These are phyloP conservation scores for Karstenula rhodostoma DNA, from an alignment of 2,329 filamentous ascomycete species.

Conservation along the genomic window DNA sequence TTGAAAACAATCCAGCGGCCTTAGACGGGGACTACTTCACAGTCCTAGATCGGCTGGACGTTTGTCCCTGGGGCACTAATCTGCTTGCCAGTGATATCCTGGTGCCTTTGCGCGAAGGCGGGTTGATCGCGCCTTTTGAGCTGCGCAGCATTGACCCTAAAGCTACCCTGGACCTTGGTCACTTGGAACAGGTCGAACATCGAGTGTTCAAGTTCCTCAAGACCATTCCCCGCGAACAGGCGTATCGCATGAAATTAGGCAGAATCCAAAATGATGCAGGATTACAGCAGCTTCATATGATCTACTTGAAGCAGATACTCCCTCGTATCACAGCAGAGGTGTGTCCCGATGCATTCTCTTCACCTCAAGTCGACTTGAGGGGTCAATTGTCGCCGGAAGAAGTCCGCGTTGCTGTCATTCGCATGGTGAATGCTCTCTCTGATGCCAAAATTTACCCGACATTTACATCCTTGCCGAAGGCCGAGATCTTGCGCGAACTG, in stretches of 20 bases:
- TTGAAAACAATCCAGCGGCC: constrained; percentile 23
- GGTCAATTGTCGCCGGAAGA: constrained; percentile 34
- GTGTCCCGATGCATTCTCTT: constrained; percentile 23
- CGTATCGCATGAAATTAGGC: constrained; percentile 4
- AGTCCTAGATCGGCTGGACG: constrained; percentile 28
- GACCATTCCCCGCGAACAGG: constrained; percentile 19
- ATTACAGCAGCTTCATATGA: constrained; percentile 7
- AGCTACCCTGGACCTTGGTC: not conserved
- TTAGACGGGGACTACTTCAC: constrained; percentile 19
- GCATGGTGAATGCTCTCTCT: constrained; percentile 23
- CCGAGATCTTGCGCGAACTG: constrained; percentile 23
- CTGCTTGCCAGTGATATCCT: constrained; percentile 39
- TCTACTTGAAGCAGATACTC: constrained; percentile 21
- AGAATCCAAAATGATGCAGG: constrained; percentile 19
- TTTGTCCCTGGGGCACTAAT: constrained; percentile 21
- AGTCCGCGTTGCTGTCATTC: constrained; percentile 31
- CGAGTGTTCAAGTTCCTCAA: constrained; percentile 22
- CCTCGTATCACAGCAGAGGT: constrained; percentile 27
- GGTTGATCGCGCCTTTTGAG: constrained; percentile 27
- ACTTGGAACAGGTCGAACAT: constrained; percentile 31
- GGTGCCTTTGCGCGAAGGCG: constrained; percentile 30
- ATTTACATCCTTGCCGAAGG: constrained; percentile 11
- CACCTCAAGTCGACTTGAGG: constrained; percentile 30
- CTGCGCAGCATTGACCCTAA: not conserved
- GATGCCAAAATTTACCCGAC: not conserved